These are phyloP conservation scores for Euphorbia lathyris DNA, from an alignment of 345 rosid species.

Conservation along the genomic window DNA sequence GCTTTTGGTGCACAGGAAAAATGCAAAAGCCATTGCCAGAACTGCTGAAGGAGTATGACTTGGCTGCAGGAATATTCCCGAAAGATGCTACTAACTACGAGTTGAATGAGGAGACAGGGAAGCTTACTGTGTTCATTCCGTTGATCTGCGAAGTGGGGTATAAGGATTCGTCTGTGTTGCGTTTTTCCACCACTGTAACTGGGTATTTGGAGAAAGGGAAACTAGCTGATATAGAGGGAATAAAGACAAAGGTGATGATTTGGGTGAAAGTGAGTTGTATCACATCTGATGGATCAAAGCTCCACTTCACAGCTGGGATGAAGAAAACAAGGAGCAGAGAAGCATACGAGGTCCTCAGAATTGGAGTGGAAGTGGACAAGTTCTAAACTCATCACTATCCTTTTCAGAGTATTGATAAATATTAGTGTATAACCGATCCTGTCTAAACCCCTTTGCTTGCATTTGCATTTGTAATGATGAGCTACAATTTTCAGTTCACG, in stretches of 20 bases:
- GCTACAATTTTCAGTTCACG: not conserved
- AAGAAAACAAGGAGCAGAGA: conserved; percentile 69
- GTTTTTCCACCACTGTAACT: conserved; percentile 60
- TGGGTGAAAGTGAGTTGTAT: conserved; percentile 86
- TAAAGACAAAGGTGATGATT: conserved; percentile 82
- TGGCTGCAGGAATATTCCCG: conserved; percentile 89
- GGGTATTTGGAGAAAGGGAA: conserved; percentile 83
- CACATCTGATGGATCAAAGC: conserved; percentile 66
- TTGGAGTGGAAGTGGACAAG: conserved; percentile 68
- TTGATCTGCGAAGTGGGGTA: conserved; percentile 83
- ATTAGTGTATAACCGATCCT: conserved; percentile 10
- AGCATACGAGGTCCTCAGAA: conserved; percentile 77
- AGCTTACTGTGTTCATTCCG: conserved; percentile 74
- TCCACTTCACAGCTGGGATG: conserved; percentile 73
- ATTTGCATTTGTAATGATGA: conserved; percentile 1
- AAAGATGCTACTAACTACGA: conserved; percentile 92
- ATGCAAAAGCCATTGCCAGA: conserved; percentile 94
- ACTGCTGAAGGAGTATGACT: conserved; percentile 70
- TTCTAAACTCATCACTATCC: conserved; percentile 40
- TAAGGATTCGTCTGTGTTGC: conserved; percentile 76
- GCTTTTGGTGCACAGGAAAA: conserved; percentile 50
- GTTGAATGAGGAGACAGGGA: conserved; percentile 77
- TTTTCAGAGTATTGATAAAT: not conserved
- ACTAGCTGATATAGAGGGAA: conserved; percentile 75
- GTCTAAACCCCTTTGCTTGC: not conserved